Evolutionary conservation across 2,329 filamentous ascomycete species (phyloP).

Genomic region (Talaromyces sp.): DNA sequence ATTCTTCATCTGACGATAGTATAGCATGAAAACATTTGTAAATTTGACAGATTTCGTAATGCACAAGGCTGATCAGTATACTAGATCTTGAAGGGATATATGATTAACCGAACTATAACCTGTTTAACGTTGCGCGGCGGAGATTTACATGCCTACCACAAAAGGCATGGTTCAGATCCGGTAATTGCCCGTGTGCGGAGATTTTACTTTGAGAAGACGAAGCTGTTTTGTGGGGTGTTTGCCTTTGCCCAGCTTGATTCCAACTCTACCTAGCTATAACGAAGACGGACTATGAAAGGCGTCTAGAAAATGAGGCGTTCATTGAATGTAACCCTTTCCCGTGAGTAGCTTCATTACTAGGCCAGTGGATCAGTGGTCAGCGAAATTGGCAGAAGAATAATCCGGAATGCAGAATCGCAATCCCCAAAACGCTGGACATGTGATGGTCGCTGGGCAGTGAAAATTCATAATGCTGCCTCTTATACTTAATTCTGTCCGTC

Average conservation of each 20-base stretch:
- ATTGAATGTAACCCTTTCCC: background rate
- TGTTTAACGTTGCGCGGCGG: background rate
- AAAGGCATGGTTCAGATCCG: background rate
- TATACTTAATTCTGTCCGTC: background rate
- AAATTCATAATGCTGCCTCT: background rate
- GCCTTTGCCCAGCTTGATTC: background rate
- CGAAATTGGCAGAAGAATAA: background rate
- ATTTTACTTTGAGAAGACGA: background rate
- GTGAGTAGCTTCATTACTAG: background rate
- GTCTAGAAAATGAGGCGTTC: background rate
- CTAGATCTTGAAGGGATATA: background rate
- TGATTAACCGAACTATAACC: background rate
- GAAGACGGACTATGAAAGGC: background rate
- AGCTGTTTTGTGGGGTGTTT: background rate
- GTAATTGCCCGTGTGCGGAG: constrained; percentile 7
- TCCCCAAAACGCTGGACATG: background rate
- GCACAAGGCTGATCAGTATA: background rate
- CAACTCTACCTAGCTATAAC: background rate
- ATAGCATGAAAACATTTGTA: background rate
- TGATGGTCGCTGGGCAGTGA: background rate
- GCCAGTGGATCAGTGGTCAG: background rate
- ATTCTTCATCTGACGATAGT: background rate
- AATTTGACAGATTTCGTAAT: no score
- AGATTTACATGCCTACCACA: background rate
- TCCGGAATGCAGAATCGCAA: background rate